A percentile compares a stretch with the other conserved stretches of the same genome.
These are phyloP conservation scores for Suillus hirtellus DNA, from an alignment of 768 basidiomycete species.

Conservation along the genomic window DNA sequence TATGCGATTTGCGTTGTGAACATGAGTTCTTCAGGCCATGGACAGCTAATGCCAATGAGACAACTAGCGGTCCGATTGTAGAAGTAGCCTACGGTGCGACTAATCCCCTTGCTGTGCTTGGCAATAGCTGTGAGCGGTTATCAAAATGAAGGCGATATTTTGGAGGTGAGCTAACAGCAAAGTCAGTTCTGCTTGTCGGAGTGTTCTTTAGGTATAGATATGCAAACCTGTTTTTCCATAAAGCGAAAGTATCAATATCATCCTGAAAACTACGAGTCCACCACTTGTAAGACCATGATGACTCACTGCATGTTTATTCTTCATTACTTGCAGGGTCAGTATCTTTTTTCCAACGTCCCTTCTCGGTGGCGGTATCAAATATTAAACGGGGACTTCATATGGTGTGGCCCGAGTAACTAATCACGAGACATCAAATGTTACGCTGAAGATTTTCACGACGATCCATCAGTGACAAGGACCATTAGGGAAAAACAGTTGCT, in stretches of 20 bases:
- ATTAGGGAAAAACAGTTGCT: background rate
- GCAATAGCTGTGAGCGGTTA: slow-evolving; percentile 20
- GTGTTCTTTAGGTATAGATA: slow-evolving; percentile 17
- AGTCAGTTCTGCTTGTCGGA: slow-evolving; percentile 8
- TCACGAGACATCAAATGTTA: slow-evolving; percentile 1
- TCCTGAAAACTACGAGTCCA: no score
- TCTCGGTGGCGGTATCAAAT: background rate
- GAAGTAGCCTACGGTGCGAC: slow-evolving; percentile 11
- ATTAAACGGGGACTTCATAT: background rate
- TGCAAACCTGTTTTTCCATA: no score
- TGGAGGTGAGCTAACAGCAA: slow-evolving; percentile 24
- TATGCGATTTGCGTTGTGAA: slow-evolving; percentile 11
- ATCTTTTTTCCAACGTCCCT: background rate
- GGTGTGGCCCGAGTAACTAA: slow-evolving; percentile 8
- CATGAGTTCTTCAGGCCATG: slow-evolving; percentile 13
- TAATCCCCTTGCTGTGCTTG: slow-evolving; percentile 13
- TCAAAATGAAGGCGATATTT: slow-evolving; percentile 24
- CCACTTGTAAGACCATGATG: no score
- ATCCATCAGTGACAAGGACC: background rate
- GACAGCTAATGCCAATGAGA: slow-evolving; percentile 14
- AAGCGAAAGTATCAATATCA: no score
- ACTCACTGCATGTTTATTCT: no score
- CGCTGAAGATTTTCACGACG: background rate
- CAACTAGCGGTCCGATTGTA: slow-evolving; percentile 8
- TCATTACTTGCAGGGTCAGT: slow-evolving; percentile 22